Percentiles rank a stretch among this genome's conserved stretches.
phyloP scores from a whole-genome alignment of 139 green algal genomes.

The Limnomonas spitsbergensis region DNA sequence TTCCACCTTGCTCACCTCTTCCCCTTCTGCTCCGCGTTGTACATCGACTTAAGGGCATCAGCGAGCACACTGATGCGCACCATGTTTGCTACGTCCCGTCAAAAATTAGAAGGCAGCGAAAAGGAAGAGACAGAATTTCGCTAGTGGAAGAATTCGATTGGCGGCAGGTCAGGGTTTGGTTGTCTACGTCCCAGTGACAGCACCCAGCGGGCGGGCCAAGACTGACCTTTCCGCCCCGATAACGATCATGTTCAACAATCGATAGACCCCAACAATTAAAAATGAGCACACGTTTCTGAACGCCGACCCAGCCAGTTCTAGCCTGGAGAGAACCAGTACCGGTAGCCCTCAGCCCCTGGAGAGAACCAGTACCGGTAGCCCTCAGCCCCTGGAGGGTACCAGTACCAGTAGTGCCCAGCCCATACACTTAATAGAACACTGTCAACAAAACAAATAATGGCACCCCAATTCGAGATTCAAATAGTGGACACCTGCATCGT shows the following conservation, averaged over 20 bases:
- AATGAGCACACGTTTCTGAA: no score
- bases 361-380: no score
- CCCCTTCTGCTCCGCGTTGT: conserved; percentile 98
- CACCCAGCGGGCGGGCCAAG: no score
- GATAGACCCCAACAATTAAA: no score
- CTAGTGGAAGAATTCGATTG: neutral
- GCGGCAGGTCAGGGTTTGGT: conserved; percentile 4
- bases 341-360: no score
- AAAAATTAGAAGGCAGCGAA: neutral
- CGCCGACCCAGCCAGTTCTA: no score
- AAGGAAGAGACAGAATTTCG: neutral
- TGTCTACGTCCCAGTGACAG: neutral
- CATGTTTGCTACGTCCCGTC: conserved; percentile 65
- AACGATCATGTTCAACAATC: no score
- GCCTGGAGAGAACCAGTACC: no score
- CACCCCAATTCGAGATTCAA: conserved; percentile 10
- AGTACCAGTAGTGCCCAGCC: no score
- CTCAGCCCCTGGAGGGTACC: no score
- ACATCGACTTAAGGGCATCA: conserved; percentile 97
- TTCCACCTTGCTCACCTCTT: conserved; percentile 53
- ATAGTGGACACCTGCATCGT: conserved; percentile 19
- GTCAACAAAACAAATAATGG: conserved; percentile 4
- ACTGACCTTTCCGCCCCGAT: no score
- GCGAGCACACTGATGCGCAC: conserved; percentile 91
- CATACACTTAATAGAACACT: neutral